A percentile compares a stretch with the other conserved stretches of the same genome.
Evolutionary conservation across 305 asterid species (phyloP).

Genomic region (Fraxinus velutina): DNA sequence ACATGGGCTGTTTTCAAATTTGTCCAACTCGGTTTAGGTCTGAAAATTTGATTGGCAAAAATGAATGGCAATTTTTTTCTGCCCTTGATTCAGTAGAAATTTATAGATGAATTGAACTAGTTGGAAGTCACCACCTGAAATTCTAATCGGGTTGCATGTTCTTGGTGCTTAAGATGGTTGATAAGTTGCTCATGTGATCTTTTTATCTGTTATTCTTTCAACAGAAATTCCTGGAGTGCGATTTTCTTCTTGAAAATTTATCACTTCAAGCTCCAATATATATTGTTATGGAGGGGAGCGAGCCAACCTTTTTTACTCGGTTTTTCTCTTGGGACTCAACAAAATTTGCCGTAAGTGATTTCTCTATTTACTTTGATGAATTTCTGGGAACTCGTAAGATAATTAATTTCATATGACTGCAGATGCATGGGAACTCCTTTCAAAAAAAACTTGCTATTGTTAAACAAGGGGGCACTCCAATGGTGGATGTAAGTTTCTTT

Average conservation of each 20-base stretch:
- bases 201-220: constrained; percentile 15
- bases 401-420: constrained; percentile 20
- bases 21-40: background rate
- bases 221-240: constrained; percentile 64
- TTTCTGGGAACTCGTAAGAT: background rate
- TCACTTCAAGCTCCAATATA: constrained; percentile 56
- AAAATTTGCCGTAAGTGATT: constrained; percentile 55
- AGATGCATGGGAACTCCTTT: constrained; percentile 85
- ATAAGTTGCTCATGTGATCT: background rate
- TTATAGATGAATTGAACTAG: background rate
- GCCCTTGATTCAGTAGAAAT: background rate
- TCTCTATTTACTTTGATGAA: constrained; percentile 9
- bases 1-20: background rate
- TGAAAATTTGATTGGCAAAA: background rate
- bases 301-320: constrained; percentile 72
- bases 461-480: constrained; percentile 52
- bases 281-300: constrained; percentile 74
- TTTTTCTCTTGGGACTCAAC: constrained; percentile 80
- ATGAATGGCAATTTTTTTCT: background rate
- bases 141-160: background rate
- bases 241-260: constrained; percentile 48
- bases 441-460: constrained; percentile 68
- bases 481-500: constrained; percentile 52
- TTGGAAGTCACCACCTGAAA: background rate
- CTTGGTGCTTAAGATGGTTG: constrained; percentile 10